These are phyloP conservation scores for Colletotrichum chlorophyti DNA, from an alignment of 2,329 filamentous ascomycete species.

Conservation along the genomic window DNA sequence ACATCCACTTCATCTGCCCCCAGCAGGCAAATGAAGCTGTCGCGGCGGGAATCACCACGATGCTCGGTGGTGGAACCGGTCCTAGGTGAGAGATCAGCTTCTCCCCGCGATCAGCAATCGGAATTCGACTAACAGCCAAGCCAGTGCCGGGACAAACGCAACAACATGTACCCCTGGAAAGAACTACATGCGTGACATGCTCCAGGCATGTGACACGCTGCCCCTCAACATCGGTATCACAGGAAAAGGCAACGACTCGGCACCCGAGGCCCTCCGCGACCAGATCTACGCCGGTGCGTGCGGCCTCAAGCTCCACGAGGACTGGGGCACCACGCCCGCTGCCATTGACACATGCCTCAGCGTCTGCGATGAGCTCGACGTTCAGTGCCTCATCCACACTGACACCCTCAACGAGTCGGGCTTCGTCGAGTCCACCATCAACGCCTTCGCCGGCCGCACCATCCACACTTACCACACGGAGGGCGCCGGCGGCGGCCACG, in stretches of 20 bases:
- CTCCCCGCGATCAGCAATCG: background rate
- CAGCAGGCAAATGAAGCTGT: slow-evolving; percentile 88
- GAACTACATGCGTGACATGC: slow-evolving; percentile 85
- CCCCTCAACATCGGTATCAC: slow-evolving; percentile 92
- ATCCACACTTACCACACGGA: slow-evolving; percentile 99
- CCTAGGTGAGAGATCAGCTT: slow-evolving; percentile 66
- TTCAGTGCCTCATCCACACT: slow-evolving; percentile 94
- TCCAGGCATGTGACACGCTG: slow-evolving; percentile 82
- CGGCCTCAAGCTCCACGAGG: slow-evolving; percentile 93
- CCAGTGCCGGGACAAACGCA: slow-evolving; percentile 86
- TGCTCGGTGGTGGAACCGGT: slow-evolving; percentile 89
- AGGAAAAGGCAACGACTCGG: slow-evolving; percentile 90
- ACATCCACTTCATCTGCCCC: slow-evolving; percentile 95
- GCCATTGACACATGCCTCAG: slow-evolving; percentile 87
- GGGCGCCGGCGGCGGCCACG: slow-evolving; percentile 92
- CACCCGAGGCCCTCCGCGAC: slow-evolving; percentile 73
- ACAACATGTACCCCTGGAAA: slow-evolving; percentile 93
- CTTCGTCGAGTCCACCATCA: slow-evolving; percentile 92
- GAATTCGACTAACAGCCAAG: slow-evolving; percentile 32
- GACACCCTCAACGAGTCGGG: slow-evolving; percentile 96
- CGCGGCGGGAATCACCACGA: slow-evolving; percentile 85
- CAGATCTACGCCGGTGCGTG: slow-evolving; percentile 85
- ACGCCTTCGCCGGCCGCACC: slow-evolving; percentile 82
- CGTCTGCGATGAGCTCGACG: slow-evolving; percentile 89
- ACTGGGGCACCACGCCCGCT: slow-evolving; percentile 91